Evolutionary conservation across 1,284 basidiomycete species (phyloP), one percentile per base, ranked within the genome.

Genomic region (Ceratobasidium sp.): DNA sequence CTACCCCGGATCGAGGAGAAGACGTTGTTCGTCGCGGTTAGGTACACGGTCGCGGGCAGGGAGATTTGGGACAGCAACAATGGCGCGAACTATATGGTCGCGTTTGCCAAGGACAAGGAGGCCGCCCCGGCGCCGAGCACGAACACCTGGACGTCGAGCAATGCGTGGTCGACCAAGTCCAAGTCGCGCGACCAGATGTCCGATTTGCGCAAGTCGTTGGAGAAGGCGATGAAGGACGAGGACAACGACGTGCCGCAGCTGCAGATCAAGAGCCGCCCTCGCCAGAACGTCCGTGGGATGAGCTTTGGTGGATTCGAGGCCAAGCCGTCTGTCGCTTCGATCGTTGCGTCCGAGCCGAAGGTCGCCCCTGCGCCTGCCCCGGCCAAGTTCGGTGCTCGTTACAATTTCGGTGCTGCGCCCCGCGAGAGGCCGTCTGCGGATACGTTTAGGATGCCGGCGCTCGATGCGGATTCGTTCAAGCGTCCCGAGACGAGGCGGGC

Each of bases 31-130:
- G 82, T 98, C 48, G 95, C 95, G 14, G 82, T 98, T 63, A 86
- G 93, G 63, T 99, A 96, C 82, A 87, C 86, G 15, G 89, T 91
- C 29, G 88, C 84, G 2, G 94, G 93, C 0, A 84, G 85, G 72
- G 91, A 93, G 80, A 87, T 88, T 79, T 89, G 93, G 75, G 98
- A 97, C 97, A 97, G 98, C 83, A 97, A 96, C 85, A 98, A 98
- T 80, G 92, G 91, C 6, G 81, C 86, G 77, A 95, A 98, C 82
- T 98, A 97, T 82, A 85, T 90, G 76, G 89, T 94, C 62, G 86
- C 83, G 69, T 92, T 94, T 78, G 82, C 80, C 62, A 80, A 82
- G 73, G 79, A 41, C 48, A 31, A 48, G 59, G 44, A 62, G 56
- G 33, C 22, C n/a, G 48, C 65, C 74, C 74, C 14, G 36, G 24